These are phyloP conservation scores for Carex parvula DNA, from an alignment of 176 grass and related monocot genomes.

Conservation along the genomic window DNA sequence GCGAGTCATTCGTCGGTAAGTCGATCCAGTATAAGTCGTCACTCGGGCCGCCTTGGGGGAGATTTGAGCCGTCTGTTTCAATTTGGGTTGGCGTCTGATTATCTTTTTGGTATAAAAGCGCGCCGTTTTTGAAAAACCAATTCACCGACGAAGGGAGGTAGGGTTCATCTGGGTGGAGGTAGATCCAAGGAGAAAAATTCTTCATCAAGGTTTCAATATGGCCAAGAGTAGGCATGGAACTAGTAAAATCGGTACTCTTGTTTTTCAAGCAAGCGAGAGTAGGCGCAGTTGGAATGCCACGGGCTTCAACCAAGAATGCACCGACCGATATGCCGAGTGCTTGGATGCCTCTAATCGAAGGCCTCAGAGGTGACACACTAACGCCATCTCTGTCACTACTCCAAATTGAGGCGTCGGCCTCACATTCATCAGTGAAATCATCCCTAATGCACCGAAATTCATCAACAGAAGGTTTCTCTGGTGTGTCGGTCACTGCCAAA, in stretches of 20 bases:
- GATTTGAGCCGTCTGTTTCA: slow-evolving; percentile 59
- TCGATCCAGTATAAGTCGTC: slow-evolving; percentile 82
- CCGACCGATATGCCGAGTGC: slow-evolving; percentile 49
- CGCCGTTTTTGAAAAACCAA: slow-evolving; percentile 86
- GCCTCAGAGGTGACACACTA: slow-evolving; percentile 34
- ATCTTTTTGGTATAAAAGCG: slow-evolving; percentile 66
- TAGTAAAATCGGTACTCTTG: slow-evolving; percentile 31
- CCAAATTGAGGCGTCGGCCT: slow-evolving; percentile 51
- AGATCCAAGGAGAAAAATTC: slow-evolving; percentile 66
- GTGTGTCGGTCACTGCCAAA: slow-evolving; percentile 38
- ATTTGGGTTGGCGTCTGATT: slow-evolving; percentile 42
- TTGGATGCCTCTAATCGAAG: slow-evolving; percentile 40
- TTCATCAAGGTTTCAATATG: slow-evolving; percentile 54
- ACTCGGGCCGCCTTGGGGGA: slow-evolving; percentile 60
- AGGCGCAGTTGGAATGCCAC: not conserved
- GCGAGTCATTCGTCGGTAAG: slow-evolving; percentile 38
- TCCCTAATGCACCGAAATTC: slow-evolving; percentile 52
- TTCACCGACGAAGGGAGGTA: slow-evolving; percentile 60
- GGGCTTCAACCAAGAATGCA: slow-evolving; percentile 45
- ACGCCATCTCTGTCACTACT: slow-evolving; percentile 45
- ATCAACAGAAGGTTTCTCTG: slow-evolving; percentile 46
- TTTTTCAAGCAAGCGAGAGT: slow-evolving; percentile 66
- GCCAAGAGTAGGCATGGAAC: slow-evolving; percentile 51
- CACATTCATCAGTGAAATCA: slow-evolving; percentile 58
- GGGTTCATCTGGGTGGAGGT: slow-evolving; percentile 55